These are phyloP conservation scores for Coemansia sp. DNA, from an alignment of 192 early-diverging fungal genomes.

Conservation along the genomic window DNA sequence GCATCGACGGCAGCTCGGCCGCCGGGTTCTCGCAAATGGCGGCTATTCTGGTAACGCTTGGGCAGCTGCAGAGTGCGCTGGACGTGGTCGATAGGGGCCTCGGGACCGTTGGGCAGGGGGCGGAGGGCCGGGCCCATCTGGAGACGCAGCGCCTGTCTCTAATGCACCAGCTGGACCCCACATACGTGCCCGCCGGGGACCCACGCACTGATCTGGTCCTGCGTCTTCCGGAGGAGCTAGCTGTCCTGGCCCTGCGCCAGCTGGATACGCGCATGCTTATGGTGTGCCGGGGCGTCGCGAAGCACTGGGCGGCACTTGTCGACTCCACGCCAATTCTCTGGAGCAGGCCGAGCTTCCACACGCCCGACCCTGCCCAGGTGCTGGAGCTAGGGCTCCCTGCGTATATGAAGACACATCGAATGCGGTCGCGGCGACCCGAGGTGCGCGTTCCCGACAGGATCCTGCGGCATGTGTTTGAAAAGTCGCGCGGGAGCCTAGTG, in stretches of 20 bases:
- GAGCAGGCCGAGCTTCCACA: conserved; percentile 7
- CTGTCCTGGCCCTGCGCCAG: conserved; percentile 3
- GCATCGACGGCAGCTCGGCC: conserved; percentile 6
- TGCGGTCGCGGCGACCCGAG: neutral
- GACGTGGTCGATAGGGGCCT: conserved; percentile 8
- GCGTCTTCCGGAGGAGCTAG: conserved; percentile 19
- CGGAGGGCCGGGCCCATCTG: conserved; percentile 11
- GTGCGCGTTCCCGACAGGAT: conserved; percentile 9
- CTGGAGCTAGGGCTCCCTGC: conserved; percentile 22
- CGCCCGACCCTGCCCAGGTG: neutral
- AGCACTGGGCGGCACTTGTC: conserved; percentile 17
- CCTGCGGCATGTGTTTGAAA: conserved; percentile 15
- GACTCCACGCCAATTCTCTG: conserved; percentile 27
- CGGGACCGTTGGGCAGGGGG: neutral
- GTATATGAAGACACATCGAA: conserved; percentile 14
- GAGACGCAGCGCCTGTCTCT: conserved; percentile 11
- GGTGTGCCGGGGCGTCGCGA: conserved; percentile 21
- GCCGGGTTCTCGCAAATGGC: conserved; percentile 16
- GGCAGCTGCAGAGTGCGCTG: conserved; percentile 14
- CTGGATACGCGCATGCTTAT: conserved; percentile 19
- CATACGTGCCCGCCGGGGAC: neutral
- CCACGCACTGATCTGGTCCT: conserved; percentile 6
- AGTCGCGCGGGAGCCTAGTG: conserved; percentile 7
- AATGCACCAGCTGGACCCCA: conserved; percentile 15
- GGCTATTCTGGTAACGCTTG: conserved; percentile 11